Percentiles rank a stretch among this genome's conserved stretches.
These are phyloP conservation scores for Phytophthora agathidicida DNA, from an alignment of 352 stramenopile species.

Conservation along the genomic window DNA sequence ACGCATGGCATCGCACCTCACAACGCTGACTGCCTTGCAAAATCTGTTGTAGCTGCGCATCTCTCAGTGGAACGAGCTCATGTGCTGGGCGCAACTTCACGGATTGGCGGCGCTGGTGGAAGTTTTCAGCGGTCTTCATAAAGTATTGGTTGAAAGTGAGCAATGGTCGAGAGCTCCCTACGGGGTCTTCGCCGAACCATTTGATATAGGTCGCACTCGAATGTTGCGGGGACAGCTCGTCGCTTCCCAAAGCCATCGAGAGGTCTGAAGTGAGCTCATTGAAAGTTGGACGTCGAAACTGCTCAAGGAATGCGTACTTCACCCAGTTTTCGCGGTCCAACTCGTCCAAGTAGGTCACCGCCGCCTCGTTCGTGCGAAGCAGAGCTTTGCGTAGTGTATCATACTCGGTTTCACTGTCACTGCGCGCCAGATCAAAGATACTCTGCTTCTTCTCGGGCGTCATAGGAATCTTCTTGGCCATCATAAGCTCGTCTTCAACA, in stretches of 20 bases:
- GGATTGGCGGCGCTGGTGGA: slow-evolving; percentile 61
- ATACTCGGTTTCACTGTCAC: slow-evolving; percentile 75
- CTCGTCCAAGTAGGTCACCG: slow-evolving; percentile 60
- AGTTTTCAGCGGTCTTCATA: slow-evolving; percentile 75
- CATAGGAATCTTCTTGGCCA: slow-evolving; percentile 63
- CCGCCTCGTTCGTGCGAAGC: slow-evolving; percentile 54
- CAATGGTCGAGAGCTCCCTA: slow-evolving; percentile 70
- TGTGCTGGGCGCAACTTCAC: slow-evolving; percentile 58
- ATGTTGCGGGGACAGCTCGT: slow-evolving; percentile 51
- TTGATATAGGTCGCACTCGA: slow-evolving; percentile 39
- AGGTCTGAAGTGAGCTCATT: slow-evolving; percentile 77
- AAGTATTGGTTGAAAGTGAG: slow-evolving; percentile 75
- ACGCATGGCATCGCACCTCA: slow-evolving; percentile 52
- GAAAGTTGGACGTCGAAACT: slow-evolving; percentile 71
- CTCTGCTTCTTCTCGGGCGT: slow-evolving; percentile 69
- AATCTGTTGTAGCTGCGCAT: slow-evolving; percentile 70
- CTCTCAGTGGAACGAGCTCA: slow-evolving; percentile 68
- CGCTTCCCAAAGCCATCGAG: slow-evolving; percentile 43
- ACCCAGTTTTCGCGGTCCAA: slow-evolving; percentile 70
- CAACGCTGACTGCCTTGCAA: slow-evolving; percentile 78
- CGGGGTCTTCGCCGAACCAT: slow-evolving; percentile 70
- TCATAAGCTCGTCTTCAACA: slow-evolving; percentile 71
- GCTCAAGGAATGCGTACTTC: slow-evolving; percentile 78
- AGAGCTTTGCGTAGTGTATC: slow-evolving; percentile 63
- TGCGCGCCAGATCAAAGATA: slow-evolving; percentile 72